Conservation (phyloP, 768 basidiomycete species). For the Exsudoporus frostii region DNA sequence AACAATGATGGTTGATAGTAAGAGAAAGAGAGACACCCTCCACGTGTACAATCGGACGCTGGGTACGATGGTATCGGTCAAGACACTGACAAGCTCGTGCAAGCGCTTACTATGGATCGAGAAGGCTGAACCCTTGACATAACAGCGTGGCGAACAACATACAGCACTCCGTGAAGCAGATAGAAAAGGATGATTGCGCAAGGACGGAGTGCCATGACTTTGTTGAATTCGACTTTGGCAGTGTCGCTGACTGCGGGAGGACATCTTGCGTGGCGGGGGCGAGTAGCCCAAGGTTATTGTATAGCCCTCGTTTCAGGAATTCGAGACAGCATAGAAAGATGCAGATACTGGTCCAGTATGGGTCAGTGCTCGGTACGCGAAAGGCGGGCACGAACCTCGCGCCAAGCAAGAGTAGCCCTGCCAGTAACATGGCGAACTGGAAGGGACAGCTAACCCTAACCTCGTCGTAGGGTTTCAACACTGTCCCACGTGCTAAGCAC, state of each 20-base stretch:
- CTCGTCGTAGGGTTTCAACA: slow-evolving; percentile 26
- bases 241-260: slow-evolving; percentile 23
- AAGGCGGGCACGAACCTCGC: slow-evolving; percentile 18
- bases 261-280: slow-evolving; percentile 33
- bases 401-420: slow-evolving; percentile 7
- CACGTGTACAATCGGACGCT: slow-evolving; percentile 69
- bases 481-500: slow-evolving; percentile 10
- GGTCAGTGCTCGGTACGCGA: background rate
- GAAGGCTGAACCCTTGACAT: slow-evolving; percentile 58
- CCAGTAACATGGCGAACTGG: slow-evolving; percentile 12
- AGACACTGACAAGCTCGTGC: background rate
- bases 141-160: slow-evolving; percentile 70
- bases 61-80: background rate
- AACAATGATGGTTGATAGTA: slow-evolving; percentile 62
- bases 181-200: slow-evolving; percentile 58
- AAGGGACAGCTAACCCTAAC: slow-evolving; percentile 28
- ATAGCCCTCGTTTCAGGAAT: slow-evolving; percentile 56
- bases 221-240: slow-evolving; percentile 17
- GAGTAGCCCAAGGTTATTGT: slow-evolving; percentile 53
- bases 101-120: slow-evolving; percentile 51
- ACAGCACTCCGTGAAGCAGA: slow-evolving; percentile 73
- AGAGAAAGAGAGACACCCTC: slow-evolving; percentile 58
- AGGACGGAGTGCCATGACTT: slow-evolving; percentile 50
- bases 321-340: slow-evolving; percentile 58
- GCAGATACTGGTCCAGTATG: slow-evolving; percentile 34